Conservation (phyloP, 2,329 filamentous ascomycete genomes). For the Scedosporium boydii region DNA sequence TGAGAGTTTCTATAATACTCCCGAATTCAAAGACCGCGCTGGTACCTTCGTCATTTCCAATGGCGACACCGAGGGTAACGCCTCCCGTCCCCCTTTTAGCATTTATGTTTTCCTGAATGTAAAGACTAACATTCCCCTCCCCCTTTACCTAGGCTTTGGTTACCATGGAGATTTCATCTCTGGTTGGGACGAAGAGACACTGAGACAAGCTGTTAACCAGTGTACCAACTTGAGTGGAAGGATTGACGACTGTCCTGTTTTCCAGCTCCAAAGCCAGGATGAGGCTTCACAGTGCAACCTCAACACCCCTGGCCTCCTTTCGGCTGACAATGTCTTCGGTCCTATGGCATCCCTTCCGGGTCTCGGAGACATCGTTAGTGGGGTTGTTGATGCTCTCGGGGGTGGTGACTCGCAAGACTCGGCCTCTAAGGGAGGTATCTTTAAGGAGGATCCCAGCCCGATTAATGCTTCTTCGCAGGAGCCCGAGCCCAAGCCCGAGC, state of each 20-base stretch:
- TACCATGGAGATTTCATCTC: constrained; percentile 75
- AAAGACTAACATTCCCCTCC: not conserved
- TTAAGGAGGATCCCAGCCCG: not conserved
- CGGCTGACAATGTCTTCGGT: constrained; percentile 49
- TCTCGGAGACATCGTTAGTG: not conserved
- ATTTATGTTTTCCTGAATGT: not conserved
- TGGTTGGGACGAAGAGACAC: constrained; percentile 62
- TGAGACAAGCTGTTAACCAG: constrained; percentile 61
- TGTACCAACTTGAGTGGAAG: constrained; percentile 65
- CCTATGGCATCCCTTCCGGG: constrained; percentile 57
- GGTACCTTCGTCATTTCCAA: constrained; percentile 70
- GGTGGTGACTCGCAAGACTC: not conserved
- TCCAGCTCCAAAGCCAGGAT: constrained; percentile 56
- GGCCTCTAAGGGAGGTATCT: not conserved
- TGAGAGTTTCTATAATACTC: constrained; percentile 76
- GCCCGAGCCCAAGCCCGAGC: not conserved
- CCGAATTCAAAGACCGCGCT: constrained; percentile 48
- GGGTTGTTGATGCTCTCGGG: constrained; percentile 3
- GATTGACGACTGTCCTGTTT: constrained; percentile 66
- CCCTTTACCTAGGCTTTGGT: constrained; percentile 46
- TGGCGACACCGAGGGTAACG: constrained; percentile 63
- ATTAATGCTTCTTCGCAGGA: not conserved
- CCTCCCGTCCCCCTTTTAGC: not conserved
- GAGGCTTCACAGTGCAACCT: constrained; percentile 53
- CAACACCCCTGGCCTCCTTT: constrained; percentile 42